phyloP scores from a whole-genome alignment of 495 filamentous ascomycete species.

The Astrothelium subdiscretum region DNA sequence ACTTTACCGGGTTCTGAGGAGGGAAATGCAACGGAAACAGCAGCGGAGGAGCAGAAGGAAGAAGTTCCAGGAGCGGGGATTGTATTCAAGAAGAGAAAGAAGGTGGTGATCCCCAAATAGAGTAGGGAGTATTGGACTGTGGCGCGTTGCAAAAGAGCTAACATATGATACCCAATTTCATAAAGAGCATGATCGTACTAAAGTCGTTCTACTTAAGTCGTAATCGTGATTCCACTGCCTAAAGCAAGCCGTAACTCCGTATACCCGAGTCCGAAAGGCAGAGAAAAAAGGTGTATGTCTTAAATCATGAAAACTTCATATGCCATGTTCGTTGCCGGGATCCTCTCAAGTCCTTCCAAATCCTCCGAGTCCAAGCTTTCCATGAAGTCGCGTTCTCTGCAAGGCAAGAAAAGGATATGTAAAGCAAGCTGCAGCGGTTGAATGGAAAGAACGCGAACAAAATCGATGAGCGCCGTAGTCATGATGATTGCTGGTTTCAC shows the following conservation, averaged over 20 bases:
- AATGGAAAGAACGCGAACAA: too few species aligned
- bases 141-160: too few species aligned
- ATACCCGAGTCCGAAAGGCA: background rate
- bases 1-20: constrained; percentile 6
- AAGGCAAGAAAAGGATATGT: background rate
- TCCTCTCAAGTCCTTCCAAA: background rate
- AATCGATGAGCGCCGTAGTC: background rate
- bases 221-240: background rate
- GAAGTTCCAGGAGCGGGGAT: constrained; percentile 31
- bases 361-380: background rate
- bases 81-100: constrained; percentile 84
- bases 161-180: background rate
- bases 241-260: background rate
- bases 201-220: background rate
- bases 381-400: background rate
- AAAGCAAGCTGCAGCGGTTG: too few species aligned
- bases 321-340: background rate
- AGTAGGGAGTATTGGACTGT: too few species aligned
- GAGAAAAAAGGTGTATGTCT: background rate
- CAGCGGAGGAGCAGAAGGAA: constrained; percentile 21
- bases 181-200: background rate
- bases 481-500: background rate
- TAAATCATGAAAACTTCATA: background rate
- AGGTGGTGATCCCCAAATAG: background rate
- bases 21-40: constrained; percentile 16